phyloP scores from a whole-genome alignment of 2,329 filamentous ascomycete species.

The Neobulgaria alba region DNA sequence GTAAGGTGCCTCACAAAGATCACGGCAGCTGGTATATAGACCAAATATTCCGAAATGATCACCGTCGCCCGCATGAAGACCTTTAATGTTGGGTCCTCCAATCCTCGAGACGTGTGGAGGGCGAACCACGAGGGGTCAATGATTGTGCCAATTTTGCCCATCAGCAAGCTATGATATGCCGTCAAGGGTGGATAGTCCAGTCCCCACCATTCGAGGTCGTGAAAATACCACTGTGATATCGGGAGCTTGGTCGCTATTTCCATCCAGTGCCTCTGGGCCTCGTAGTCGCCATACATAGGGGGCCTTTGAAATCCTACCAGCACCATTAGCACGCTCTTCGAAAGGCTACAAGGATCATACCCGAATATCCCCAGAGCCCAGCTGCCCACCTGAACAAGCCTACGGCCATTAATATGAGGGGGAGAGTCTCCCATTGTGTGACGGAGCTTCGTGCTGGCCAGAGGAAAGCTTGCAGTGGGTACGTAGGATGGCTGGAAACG shows the following conservation, averaged over 20 bases:
- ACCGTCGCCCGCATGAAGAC: conserved; percentile 95
- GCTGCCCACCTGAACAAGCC: conserved; percentile 90
- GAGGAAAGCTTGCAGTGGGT: conserved; percentile 87
- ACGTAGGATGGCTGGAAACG: conserved; percentile 51
- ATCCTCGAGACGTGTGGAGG: conserved; percentile 71
- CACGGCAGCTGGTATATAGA: conserved; percentile 77
- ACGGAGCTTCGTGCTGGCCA: conserved; percentile 79
- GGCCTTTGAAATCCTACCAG: conserved; percentile 62
- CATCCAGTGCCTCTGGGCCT: conserved; percentile 99
- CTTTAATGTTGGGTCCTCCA: conserved; percentile 72
- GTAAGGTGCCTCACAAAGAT: conserved; percentile 80
- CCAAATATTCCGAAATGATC: conserved; percentile 80
- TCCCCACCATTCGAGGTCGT: conserved; percentile 95
- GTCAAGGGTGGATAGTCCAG: conserved; percentile 96
- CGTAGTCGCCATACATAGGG: conserved; percentile 94
- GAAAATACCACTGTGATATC: conserved; percentile 93
- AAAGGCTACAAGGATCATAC: conserved; percentile 34
- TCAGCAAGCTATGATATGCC: conserved; percentile 95
- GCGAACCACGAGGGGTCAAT: conserved; percentile 85
- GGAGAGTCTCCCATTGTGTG: conserved; percentile 88
- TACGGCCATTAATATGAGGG: conserved; percentile 79
- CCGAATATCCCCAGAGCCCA: conserved; percentile 91
- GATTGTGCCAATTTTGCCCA: conserved; percentile 73
- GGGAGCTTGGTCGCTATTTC: conserved; percentile 86
- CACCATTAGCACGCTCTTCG: conserved; percentile 6